A percentile compares a stretch with the other conserved stretches of the same genome.
Evolutionary conservation across 2,329 filamentous ascomycete genomes (phyloP).

Genomic region (Epichloe scottii): DNA sequence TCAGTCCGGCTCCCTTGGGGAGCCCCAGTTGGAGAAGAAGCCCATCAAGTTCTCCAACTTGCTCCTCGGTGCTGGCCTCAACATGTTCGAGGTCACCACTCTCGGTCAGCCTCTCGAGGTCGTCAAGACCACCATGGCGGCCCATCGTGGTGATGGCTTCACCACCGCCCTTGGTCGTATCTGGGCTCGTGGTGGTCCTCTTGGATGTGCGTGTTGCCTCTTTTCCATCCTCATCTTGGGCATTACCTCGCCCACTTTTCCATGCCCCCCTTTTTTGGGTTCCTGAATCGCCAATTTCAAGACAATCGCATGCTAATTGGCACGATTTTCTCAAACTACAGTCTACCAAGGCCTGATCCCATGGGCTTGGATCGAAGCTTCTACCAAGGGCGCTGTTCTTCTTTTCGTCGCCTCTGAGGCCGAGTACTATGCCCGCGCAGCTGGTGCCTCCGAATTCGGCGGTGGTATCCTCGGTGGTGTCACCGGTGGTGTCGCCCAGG

Average conservation of each 20-base stretch:
- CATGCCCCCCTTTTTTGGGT: conserved; percentile 3
- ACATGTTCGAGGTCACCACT: conserved; percentile 78
- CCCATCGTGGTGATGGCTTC: conserved; percentile 85
- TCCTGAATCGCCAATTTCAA: not conserved
- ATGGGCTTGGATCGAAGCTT: conserved; percentile 99
- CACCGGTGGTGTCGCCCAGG: conserved; percentile 88
- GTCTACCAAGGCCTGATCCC: conserved; percentile 99
- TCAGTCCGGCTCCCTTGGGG: conserved; percentile 36
- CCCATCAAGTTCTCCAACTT: conserved; percentile 99
- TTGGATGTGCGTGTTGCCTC: conserved; percentile 65
- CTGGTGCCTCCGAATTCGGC: conserved; percentile 76
- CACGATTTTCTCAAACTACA: conserved; percentile 46
- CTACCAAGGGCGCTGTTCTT: conserved; percentile 96
- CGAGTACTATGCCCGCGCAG: conserved; percentile 80
- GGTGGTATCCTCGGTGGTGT: conserved; percentile 86
- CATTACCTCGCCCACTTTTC: not conserved
- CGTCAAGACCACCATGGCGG: conserved; percentile 98
- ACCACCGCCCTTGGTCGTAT: conserved; percentile 68
- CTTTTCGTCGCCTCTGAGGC: conserved; percentile 98
- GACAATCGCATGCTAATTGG: conserved; percentile 5
- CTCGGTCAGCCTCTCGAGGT: conserved; percentile 81
- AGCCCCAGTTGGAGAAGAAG: conserved; percentile 81
- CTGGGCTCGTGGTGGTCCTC: conserved; percentile 84
- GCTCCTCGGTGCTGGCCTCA: conserved; percentile 84
- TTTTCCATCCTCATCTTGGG: not conserved